Base-by-base conservation (phyloP, 2,329 filamentous ascomycete genomes). In the Aphanoascus verrucosus region DNA sequence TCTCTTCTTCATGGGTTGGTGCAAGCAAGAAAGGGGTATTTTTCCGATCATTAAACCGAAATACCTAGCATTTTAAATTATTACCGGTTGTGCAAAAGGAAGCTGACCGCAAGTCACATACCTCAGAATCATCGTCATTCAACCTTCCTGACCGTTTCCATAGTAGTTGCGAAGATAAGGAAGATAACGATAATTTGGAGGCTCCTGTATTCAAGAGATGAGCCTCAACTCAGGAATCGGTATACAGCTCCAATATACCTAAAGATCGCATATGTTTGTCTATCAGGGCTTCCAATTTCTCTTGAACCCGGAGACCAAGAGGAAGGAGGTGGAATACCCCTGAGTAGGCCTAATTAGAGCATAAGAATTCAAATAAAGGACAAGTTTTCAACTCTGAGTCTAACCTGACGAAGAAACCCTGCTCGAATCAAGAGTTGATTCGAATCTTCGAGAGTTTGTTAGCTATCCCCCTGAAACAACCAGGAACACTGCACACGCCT, bases 1-100 rank as follows among this genome's bases (percentile, higher is more conserved):
- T 93, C 65, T 98, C 93, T 67, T 98, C 93, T 65, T 98, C 93
- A 57, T 98, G 93, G 0, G 93, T 98, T 0, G 93, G 93, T 1
- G 89, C 85, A 3, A 98, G 78, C 31, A 98, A 76, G 57, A 87
- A 87, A 3, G 79, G 76, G 0, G 78, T 74, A 5, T 85, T 80
- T 67, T 86, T 93, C 53, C 93, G 81, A 68, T 97, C 93, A 43
- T 77, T 71, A 45, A 97, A 80, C 41, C 80, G 81, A 61, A 96
- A 91, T 17, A 96, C 77, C 83, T 93, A 57, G 37, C 6, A 14
- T 35, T 31, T 32, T 12, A 32, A 32, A 15, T 32, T 34, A 4
- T 42, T 17, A 42, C 8, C 3, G 23, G 11, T 14, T 12, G 23
- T 28, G 5, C 17, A 5, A 48, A 34, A 19, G 14, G 32, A 9